These are phyloP conservation scores for Alternaria triticina DNA, from an alignment of 2,329 filamentous ascomycete genomes.

Conservation along the genomic window DNA sequence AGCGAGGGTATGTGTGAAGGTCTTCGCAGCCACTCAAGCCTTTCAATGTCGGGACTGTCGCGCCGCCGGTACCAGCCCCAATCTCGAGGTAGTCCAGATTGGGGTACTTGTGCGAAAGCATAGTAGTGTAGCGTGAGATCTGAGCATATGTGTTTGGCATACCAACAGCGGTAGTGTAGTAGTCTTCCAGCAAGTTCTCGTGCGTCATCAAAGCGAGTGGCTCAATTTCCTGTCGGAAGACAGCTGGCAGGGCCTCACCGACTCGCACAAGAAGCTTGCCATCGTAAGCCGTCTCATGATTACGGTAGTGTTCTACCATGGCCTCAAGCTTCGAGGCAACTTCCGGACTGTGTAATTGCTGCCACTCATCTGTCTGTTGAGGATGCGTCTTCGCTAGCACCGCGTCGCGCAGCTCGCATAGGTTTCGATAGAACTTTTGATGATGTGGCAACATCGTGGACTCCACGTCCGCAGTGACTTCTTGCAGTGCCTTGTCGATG, in stretches of 20 bases:
- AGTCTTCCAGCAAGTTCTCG: constrained; percentile 20
- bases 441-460: constrained; percentile 18
- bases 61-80: constrained; percentile 24
- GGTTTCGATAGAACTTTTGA: constrained; percentile 13
- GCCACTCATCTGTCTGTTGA: constrained; percentile 21
- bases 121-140: constrained; percentile 12
- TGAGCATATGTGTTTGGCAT: constrained; percentile 25
- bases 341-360: constrained; percentile 7
- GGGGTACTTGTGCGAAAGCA: constrained; percentile 22
- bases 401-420: constrained; percentile 7
- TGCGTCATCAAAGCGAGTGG: constrained; percentile 22
- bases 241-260: constrained; percentile 14
- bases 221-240: constrained; percentile 19
- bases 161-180: constrained; percentile 20
- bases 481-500: constrained; percentile 10
- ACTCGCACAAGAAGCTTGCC: constrained; percentile 19
- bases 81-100: constrained; percentile 23
- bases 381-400: constrained; percentile 11
- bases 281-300: constrained; percentile 17
- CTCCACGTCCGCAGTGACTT: constrained; percentile 3
- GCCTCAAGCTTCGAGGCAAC: constrained; percentile 5
- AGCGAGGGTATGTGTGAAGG: constrained; percentile 7
- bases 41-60: constrained; percentile 16
- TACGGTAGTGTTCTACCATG: constrained; percentile 13
- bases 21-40: constrained; percentile 9